Base-by-base conservation (phyloP, 495 filamentous ascomycete genomes). In the Aspergillus steynii region DNA sequence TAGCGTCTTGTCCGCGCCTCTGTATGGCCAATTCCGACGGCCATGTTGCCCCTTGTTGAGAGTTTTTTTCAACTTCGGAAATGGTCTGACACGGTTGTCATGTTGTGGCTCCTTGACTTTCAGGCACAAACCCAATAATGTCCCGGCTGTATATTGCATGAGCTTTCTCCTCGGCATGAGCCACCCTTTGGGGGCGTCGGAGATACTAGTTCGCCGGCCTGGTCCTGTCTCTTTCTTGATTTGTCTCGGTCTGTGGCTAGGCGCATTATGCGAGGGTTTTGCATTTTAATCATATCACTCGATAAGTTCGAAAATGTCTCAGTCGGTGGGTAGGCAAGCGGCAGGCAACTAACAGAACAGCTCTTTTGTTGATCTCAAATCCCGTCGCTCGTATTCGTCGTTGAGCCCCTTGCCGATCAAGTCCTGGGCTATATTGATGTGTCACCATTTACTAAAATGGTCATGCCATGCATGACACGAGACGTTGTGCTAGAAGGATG, bases 1-100 rank as follows among this genome's bases (percentile, higher is more conserved):
- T 32, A 52, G 48, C 31, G 56, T 52, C 56, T 48, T 28, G 12
- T 58, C 29, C n/a, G 34, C 6, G 20, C 15, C 29, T 58, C 12
- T 27, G 45, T 45, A 5, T 27, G 37, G 10, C 25, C 31, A 7
- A 47, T 29, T n/a, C 53, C 53, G 7, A 26, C 47, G 47, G 15
- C 15, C 47, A 20, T 34, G 31, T 42, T 14, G 37, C 37, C 10
- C 37, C 37, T 42, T 5, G 37, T 14, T 14, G 37, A 50, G n/a
- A 4, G 10, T 12, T 29, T 50, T 26, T 50, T 50, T 50, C 49
- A 26, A 50, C 49, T 14, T 50, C 49, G 37, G 7, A 42, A 10
- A 42, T 42, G 37, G 37, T 15, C 37, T 42, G 37, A 42, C 37
- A 42, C 37, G 37, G 5, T 42, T 15, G 10, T 42, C 37, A 7